Evolutionary conservation across 2,329 filamentous ascomycete species (phyloP), one percentile per base, ranked within the genome.

Genomic region (Aspergillus costaricaensis): DNA sequence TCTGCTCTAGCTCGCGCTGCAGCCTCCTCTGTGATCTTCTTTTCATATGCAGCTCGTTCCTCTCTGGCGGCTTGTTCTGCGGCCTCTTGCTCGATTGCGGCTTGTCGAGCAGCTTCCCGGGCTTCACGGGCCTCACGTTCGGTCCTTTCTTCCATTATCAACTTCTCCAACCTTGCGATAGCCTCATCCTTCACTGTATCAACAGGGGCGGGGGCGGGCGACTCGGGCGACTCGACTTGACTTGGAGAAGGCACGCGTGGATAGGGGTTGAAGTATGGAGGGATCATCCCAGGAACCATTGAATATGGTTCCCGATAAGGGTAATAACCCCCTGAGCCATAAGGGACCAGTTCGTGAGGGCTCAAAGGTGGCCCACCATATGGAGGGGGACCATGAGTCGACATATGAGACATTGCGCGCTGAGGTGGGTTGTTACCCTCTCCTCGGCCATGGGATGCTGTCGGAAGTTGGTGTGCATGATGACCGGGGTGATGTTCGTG

Each of bases 111-210:
- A 23, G 74, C 75, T 64, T 79, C 78, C 48, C 75, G 68, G 5
- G 70, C 70, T 53, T 76, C 74, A 36, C 69, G 71, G 30, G 72
- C 73, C 61, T 79, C 77, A 36, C 77, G 74, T 19, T 80, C 78
- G 10, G 64, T 71, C 51, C 76, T 74, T 59, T 81, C 77, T 15
- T 81, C 78, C 55, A 79, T 58, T 48, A 83, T 80, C 60, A 91
- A 74, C 66, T 89, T 83, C 63, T 85, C 82, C 62, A 88, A 83
- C 59, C 88, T 82, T n/a, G 80, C 79, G 63, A 88, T 86, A 58
- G 89, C 81, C 61, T 83, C 81, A 49, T 80, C 79, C 61, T 81
- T 80, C 5, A 75, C 84, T 1, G 83, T 81, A 56, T 89, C 84
- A 30, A 76, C 73, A 8, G 77, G 72, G 4, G 77, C 71, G 6